Percentiles rank a stretch among this genome's conserved stretches.
phyloP scores from a whole-genome alignment of 768 basidiomycete species.

The Hortiboletus campestris region DNA sequence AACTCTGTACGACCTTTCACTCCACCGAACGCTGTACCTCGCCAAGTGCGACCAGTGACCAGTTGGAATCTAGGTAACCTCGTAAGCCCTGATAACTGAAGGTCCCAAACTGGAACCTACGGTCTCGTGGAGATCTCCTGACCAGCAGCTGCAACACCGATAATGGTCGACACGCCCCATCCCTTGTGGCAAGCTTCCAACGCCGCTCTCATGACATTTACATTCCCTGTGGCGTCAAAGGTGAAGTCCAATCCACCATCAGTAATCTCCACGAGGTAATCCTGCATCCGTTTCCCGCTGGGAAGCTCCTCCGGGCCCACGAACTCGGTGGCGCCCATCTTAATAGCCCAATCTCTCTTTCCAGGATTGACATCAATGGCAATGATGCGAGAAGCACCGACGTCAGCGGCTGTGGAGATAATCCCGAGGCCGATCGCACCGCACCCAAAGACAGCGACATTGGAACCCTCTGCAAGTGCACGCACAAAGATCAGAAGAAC shows the following conservation, averaged over 20 bases:
- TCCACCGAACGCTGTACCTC: conserved; percentile 93
- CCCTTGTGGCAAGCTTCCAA: conserved; percentile 99
- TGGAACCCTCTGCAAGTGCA: conserved; percentile 61
- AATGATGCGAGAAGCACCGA: conserved; percentile 86
- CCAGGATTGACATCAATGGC: conserved; percentile 86
- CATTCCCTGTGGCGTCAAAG: conserved; percentile 96
- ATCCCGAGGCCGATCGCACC: conserved; percentile 96
- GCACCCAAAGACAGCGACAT: conserved; percentile 93
- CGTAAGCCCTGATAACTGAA: conserved; percentile 4
- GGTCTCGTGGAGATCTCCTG: conserved; percentile 92
- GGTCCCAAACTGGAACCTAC: conserved; percentile 39
- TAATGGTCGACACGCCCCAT: conserved; percentile 95
- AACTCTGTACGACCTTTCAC: conserved; percentile 97
- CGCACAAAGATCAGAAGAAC: neutral
- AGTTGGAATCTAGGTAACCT: conserved; percentile 47
- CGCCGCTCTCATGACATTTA: conserved; percentile 90
- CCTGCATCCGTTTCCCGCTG: conserved; percentile 83
- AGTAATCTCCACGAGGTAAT: conserved; percentile 86
- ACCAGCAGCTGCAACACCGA: conserved; percentile 96
- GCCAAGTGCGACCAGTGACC: conserved; percentile 90
- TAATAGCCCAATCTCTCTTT: conserved; percentile 85
- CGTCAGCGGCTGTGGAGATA: conserved; percentile 72
- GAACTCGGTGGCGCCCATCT: conserved; percentile 96
- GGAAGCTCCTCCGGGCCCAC: conserved; percentile 75
- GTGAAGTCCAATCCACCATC: conserved; percentile 98